Evolutionary conservation across 495 filamentous ascomycete species (phyloP), one percentile per base, ranked within the genome.

Genomic region (Geoglossum glabrum): DNA sequence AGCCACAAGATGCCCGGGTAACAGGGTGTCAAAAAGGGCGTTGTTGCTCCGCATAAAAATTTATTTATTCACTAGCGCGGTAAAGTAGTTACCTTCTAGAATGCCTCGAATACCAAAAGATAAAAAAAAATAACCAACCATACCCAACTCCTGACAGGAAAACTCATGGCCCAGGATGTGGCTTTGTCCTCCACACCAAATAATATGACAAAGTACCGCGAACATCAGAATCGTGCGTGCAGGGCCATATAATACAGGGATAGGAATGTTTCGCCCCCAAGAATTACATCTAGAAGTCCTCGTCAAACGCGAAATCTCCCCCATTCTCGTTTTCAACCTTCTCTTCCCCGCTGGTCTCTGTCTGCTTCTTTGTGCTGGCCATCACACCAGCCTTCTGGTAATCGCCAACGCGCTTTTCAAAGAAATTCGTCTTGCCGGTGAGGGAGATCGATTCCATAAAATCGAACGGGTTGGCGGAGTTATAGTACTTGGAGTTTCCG

Each of bases 371-470:
- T 67, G 85, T 87, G 74, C 83, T 85, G 61, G 81, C 84, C 88
- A 98, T 97, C 66, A 98, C 92, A 73, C 93, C 92, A 50, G 93
- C 89, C 78, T 98, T 98, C 73, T 98, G 92, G 79, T 98, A 98
- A 68, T 98, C 92, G 71, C 85, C 93, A 43, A 98, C 92, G 60
- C 92, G 85, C 85, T 98, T 98, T 82, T 98, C 92, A 71, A 98
- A 98, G 85, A 98, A 98, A 79, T 98, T 98, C 70, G 92, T 98
- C 84, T 98, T 98, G 72, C 92, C 92, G 28, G 89, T 86, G 31
- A 98, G 77, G 10, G 92, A 97, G 74, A 98, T 98, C 66, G 88
- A 90, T 80, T 98, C 92, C 92, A 98, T 98, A 74, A 98, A 98
- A 79, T 98, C 92, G 72, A 98, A 98, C 63, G 92, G 92, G 74